These are phyloP conservation scores for Colletotrichum sp. DNA, from an alignment of 2,329 filamentous ascomycete genomes.

Conservation along the genomic window DNA sequence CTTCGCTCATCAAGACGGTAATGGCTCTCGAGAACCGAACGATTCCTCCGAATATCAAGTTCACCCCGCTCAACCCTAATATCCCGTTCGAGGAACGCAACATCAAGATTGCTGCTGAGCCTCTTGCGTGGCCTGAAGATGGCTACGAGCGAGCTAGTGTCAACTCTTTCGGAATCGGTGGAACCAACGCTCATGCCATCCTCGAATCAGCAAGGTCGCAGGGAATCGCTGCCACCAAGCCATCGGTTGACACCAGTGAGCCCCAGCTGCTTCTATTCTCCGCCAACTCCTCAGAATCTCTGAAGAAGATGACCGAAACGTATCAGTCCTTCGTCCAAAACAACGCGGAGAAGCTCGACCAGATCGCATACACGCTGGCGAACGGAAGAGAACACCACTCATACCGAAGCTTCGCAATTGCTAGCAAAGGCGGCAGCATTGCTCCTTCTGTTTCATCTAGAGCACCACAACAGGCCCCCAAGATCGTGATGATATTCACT, in stretches of 20 bases:
- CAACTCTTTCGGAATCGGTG: slow-evolving; percentile 41
- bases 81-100: slow-evolving; percentile 18
- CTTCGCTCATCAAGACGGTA: slow-evolving; percentile 34
- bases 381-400: slow-evolving; percentile 29
- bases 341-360: slow-evolving; percentile 13
- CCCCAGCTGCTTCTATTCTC: slow-evolving; percentile 22
- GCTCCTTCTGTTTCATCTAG: slow-evolving; percentile 21
- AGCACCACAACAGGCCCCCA: slow-evolving; percentile 29
- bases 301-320: neutral
- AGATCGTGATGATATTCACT: slow-evolving; percentile 8
- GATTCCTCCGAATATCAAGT: slow-evolving; percentile 17
- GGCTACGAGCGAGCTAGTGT: slow-evolving; percentile 32
- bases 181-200: slow-evolving; percentile 18
- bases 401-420: slow-evolving; percentile 27
- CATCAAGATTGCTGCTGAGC: slow-evolving; percentile 27
- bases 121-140: slow-evolving; percentile 27
- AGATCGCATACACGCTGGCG: slow-evolving; percentile 34
- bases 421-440: neutral
- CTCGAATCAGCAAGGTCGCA: slow-evolving; percentile 22
- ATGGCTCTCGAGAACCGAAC: slow-evolving; percentile 22
- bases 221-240: neutral
- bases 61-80: slow-evolving; percentile 2
- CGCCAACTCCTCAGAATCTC: neutral
- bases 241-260: neutral
- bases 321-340: slow-evolving; percentile 24